phyloP scores from a whole-genome alignment of 352 stramenopile genomes.

The Blastocystis sp. region DNA sequence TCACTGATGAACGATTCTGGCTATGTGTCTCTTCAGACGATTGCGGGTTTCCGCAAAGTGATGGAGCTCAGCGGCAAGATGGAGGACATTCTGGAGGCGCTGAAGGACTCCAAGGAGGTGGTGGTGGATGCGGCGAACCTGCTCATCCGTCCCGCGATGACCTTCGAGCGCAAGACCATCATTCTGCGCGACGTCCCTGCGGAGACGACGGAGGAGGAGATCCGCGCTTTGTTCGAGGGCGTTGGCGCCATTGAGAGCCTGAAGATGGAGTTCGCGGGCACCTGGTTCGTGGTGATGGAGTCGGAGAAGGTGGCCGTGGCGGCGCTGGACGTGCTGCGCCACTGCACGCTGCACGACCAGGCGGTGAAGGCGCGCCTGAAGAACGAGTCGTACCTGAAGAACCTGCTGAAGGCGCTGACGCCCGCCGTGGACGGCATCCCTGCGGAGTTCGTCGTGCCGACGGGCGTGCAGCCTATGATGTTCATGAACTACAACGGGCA shows the following conservation, averaged over 20 bases:
- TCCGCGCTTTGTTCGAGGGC: constrained; percentile 33
- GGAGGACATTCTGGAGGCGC: constrained; percentile 61
- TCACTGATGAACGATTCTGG: constrained; percentile 66
- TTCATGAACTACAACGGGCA: constrained; percentile 45
- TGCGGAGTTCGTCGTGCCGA: constrained; percentile 5
- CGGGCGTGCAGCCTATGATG: constrained; percentile 23
- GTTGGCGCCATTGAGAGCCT: constrained; percentile 2
- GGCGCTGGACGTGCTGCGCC: constrained; percentile 22
- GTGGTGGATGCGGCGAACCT: constrained; percentile 28
- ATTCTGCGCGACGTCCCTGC: constrained; percentile 63
- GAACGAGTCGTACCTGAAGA: constrained; percentile 65
- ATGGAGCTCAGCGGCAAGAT: constrained; percentile 54
- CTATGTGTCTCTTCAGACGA: constrained; percentile 51
- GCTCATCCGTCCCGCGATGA: constrained; percentile 33
- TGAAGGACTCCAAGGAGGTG: constrained; percentile 24
- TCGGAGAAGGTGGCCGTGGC: constrained; percentile 41
- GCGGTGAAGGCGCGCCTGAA: constrained; percentile 57
- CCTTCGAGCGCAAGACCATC: constrained; percentile 55
- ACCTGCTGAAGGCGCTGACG: constrained; percentile 37
- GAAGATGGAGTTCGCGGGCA: constrained; percentile 40
- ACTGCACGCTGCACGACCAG: constrained; percentile 23
- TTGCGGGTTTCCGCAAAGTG: constrained; percentile 59
- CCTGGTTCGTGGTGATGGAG: constrained; percentile 63
- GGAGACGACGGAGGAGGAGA: constrained; percentile 45
- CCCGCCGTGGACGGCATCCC: constrained; percentile 22